These are phyloP conservation scores for Phytophthora fragariae DNA, from an alignment of 352 stramenopile species.

Conservation along the genomic window DNA sequence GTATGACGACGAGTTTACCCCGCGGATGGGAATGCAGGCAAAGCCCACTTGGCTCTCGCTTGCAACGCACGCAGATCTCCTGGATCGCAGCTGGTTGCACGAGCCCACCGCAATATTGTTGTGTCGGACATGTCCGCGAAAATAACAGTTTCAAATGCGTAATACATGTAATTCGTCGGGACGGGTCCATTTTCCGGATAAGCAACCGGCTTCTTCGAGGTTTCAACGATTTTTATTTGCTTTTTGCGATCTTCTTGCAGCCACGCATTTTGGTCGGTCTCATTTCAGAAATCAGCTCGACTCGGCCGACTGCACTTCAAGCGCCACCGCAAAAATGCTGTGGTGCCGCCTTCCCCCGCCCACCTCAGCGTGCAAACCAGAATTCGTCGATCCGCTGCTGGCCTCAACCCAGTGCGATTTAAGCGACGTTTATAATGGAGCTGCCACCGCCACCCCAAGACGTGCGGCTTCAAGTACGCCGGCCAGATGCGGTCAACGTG, in stretches of 20 bases:
- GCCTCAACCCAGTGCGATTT: neutral
- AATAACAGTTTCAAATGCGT: neutral
- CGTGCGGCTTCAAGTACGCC: neutral
- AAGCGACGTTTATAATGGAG: neutral
- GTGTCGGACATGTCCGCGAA: slow-evolving; percentile 10
- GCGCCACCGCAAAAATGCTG: neutral
- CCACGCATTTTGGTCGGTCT: slow-evolving; percentile 11
- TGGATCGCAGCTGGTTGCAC: slow-evolving; percentile 25
- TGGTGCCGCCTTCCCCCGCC: slow-evolving; percentile 19
- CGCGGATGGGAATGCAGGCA: neutral
- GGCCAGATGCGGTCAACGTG: neutral
- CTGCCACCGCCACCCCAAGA: neutral
- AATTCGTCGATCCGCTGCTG: neutral
- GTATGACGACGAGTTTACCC: neutral
- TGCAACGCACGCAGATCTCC: slow-evolving; percentile 34
- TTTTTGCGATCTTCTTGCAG: slow-evolving; percentile 1
- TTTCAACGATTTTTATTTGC: neutral
- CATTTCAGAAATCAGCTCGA: slow-evolving; percentile 19
- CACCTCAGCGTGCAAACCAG: slow-evolving; percentile 7
- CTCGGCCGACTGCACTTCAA: neutral
- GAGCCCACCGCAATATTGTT: slow-evolving; percentile 1
- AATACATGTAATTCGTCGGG: neutral
- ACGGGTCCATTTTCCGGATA: slow-evolving; percentile 29
- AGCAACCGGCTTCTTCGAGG: neutral
- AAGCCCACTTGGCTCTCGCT: slow-evolving; percentile 22